Base-by-base conservation (phyloP, 495 filamentous ascomycete genomes). In the Saxispiralis lemnorum region DNA sequence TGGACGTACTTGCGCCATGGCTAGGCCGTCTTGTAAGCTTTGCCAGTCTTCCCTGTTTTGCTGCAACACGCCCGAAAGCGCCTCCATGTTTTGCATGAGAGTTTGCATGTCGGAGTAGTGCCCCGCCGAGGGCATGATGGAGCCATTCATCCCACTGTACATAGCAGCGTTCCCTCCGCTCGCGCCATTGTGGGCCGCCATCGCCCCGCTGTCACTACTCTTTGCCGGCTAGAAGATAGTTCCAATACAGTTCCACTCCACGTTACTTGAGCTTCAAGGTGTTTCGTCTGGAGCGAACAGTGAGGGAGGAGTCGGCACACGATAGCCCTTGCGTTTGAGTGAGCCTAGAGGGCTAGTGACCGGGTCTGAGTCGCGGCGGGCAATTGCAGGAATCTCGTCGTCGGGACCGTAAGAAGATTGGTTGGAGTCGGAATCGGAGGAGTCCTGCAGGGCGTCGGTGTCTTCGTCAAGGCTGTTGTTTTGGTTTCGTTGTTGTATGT, bases 31-130 rank as follows among this genome's bases (percentile, higher is more conserved):
- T 21, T 49, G 45, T 20, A 53, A 14, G 6, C 21, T 10, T 6
- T 12, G 30, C 41, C 41, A 53, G n/a, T 53, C 50, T 33, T 53
- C 45, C 4, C 50, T 36, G 30, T 53, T 53, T 35, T 47, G 50
- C 31, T 48, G 46, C 35, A 53, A 42, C 41, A 39, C 44, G 18
- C 50, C 50, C 10, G 32, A 24, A 1, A 53, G 38, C 16, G 14
- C 34, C 28, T 53, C 50, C 50, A 53, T 48, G 15, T 47, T 45
- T 38, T 48, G 39, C 50, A 53, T 53, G 7, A 53, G 31, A 1
- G 45, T 46, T 24, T 45, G 46, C 50, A 53, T 53, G 18, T 53
- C 50, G 15, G 41, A 20, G 32, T 49, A 47, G 21, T 53, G 45
- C 10, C 50, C 50, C 5, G 50, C 45, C 6, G 46, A 38, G 7